A percentile compares a stretch with the other conserved stretches of the same genome.
These are phyloP conservation scores for Auriculariales sp. DNA, from an alignment of 768 basidiomycete genomes.

Conservation along the genomic window DNA sequence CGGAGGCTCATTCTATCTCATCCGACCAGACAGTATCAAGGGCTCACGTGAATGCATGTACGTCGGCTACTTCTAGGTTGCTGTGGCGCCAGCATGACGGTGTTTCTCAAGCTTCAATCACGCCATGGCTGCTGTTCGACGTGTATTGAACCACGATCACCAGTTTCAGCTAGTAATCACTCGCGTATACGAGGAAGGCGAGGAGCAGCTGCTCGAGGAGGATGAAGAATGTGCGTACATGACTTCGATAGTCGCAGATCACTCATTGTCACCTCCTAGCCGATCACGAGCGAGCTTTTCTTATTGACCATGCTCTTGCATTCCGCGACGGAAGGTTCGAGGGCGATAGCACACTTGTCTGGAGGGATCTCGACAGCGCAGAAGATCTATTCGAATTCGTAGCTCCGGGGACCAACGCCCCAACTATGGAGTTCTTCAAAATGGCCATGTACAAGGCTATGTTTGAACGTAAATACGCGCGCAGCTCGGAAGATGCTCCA, in stretches of 20 bases:
- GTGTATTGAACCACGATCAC: conserved; percentile 61
- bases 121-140: conserved; percentile 85
- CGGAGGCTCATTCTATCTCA: conserved; percentile 79
- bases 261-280: conserved; percentile 29
- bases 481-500: conserved; percentile 47
- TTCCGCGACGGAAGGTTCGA: conserved; percentile 65
- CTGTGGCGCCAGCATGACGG: not conserved
- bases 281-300: conserved; percentile 85
- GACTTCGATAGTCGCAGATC: not conserved
- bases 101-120: conserved; percentile 64
- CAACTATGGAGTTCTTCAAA: conserved; percentile 81
- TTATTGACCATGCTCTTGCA: conserved; percentile 80
- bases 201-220: conserved; percentile 87
- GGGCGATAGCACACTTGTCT: conserved; percentile 70
- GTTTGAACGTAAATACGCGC: conserved; percentile 84
- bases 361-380: conserved; percentile 86
- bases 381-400: conserved; percentile 94
- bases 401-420: conserved; percentile 52
- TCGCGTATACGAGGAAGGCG: conserved; percentile 93
- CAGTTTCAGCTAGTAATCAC: conserved; percentile 88
- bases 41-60: conserved; percentile 96
- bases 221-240: conserved; percentile 65
- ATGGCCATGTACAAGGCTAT: conserved; percentile 90
- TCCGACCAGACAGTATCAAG: conserved; percentile 81
- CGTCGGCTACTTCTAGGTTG: conserved; percentile 16